Base-by-base conservation (phyloP, 1,284 basidiomycete genomes). In the Ustilago trichophora region DNA sequence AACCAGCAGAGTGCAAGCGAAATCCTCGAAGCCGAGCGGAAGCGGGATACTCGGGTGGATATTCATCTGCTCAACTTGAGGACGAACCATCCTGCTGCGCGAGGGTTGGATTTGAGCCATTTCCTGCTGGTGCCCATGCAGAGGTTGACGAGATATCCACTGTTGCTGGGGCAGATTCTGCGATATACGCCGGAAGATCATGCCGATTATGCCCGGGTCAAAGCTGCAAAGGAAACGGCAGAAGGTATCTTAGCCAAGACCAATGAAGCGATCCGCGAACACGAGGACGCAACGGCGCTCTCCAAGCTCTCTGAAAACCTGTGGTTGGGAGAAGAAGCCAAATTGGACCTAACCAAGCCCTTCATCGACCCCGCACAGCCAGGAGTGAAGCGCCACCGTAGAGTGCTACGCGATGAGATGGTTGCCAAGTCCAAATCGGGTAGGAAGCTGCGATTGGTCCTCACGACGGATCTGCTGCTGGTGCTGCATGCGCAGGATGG, bases 81-180 rank as follows among this genome's bases (percentile, higher is more conserved):
- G 46, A 88, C 90, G 58, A 86, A 85, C 21, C 88, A 92, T 67
- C 89, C 91, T 1, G 83, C 87, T 1, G 88, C 89, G 5, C 85
- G 93, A 45, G 92, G 89, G 68, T 84, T 98, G 12, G 93, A 97
- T 77, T 83, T 98, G 7, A 91, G 92, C 1, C 92, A 91, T 70
- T 97, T 93, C 82, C 83, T 98, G 29, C 87, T 98, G 6, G 89
- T 89, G 16, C 94, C 94, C 0, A 97, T 97, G 93, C 94, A 97
- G 16, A 89, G 96, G 75, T 85, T 99, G 24, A 96, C 95, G 18
- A 86, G 95, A 65, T 98, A 98, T 81, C 96, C 96, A 6, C 86
- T 99, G 0, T 84, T 98, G 10, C 85, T 99, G 19, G 93, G 91
- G 72, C 94, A 93, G 15, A 91, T 98, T 22, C 83, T 91, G 52